These are phyloP conservation scores for Colletotrichum zoysiae DNA, from an alignment of 2,329 filamentous ascomycete species.

Conservation along the genomic window DNA sequence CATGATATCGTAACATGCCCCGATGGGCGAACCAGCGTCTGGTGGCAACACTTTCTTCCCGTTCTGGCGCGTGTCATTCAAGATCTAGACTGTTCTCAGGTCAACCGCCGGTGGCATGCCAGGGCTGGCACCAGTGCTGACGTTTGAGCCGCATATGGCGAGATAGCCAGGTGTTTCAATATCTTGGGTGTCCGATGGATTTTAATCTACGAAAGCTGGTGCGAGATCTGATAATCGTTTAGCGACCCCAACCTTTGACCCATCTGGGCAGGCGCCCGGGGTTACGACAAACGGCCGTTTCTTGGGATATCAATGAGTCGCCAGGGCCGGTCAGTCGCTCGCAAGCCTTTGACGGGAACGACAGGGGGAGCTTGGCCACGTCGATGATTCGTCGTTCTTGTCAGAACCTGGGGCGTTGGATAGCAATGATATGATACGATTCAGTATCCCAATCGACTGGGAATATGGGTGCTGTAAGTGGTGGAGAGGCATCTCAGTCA, in stretches of 20 bases:
- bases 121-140: neutral
- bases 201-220: slow-evolving; percentile 20
- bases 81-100: neutral
- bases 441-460: slow-evolving; percentile 40
- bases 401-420: slow-evolving; percentile 18
- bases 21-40: neutral
- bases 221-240: slow-evolving; percentile 18
- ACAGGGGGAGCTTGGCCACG: slow-evolving; percentile 3
- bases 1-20: neutral
- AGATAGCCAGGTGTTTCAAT: slow-evolving; percentile 5
- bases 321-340: neutral
- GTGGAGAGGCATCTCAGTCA: slow-evolving; percentile 3
- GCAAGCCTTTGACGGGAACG: slow-evolving; percentile 4
- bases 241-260: slow-evolving; percentile 14
- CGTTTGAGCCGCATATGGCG: slow-evolving; percentile 28
- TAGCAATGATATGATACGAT: slow-evolving; percentile 33
- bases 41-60: neutral
- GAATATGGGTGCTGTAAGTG: slow-evolving; percentile 24
- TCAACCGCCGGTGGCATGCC: slow-evolving; percentile 14
- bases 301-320: slow-evolving; percentile 13
- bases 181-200: slow-evolving; percentile 7
- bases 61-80: neutral
- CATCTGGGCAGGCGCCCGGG: slow-evolving; percentile 5
- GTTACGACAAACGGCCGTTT: slow-evolving; percentile 1
- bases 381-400: slow-evolving; percentile 5